phyloP scores from a whole-genome alignment of 192 early-diverging fungal genomes.

The Entomortierella beljakovae region DNA sequence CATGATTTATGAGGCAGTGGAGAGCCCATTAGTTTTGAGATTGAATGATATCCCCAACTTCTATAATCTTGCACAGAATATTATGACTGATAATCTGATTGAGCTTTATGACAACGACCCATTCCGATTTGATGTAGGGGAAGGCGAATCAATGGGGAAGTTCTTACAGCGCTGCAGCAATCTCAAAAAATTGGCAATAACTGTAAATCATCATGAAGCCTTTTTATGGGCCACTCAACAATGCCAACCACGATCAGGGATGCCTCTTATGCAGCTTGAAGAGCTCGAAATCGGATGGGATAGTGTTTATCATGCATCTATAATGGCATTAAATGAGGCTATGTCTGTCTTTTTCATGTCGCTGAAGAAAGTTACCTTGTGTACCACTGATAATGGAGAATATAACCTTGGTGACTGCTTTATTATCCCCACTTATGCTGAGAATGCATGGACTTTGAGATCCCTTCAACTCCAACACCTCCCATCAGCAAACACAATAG shows the following conservation, averaged over 20 bases:
- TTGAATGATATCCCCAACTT: neutral
- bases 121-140: constrained; percentile 1
- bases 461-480: neutral
- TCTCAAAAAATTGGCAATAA: neutral
- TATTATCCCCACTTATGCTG: neutral
- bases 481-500: neutral
- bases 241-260: neutral
- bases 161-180: constrained; percentile 11
- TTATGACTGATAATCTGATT: neutral
- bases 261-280: too few relatives aligned
- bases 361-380: too few relatives aligned
- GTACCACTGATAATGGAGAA: too few relatives aligned
- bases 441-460: neutral
- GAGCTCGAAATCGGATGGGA: too few relatives aligned
- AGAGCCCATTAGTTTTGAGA: neutral
- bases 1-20: neutral
- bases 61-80: neutral
- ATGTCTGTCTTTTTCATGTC: too few relatives aligned
- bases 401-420: too few relatives aligned
- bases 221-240: constrained; percentile 3
- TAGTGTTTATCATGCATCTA: too few relatives aligned
- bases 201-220: neutral
- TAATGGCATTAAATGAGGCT: too few relatives aligned
- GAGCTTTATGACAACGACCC: neutral
- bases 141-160: constrained; percentile 5